Evolutionary conservation across 1,284 basidiomycete genomes (phyloP).

Genomic region (Filobasidium uniguttulatum): DNA sequence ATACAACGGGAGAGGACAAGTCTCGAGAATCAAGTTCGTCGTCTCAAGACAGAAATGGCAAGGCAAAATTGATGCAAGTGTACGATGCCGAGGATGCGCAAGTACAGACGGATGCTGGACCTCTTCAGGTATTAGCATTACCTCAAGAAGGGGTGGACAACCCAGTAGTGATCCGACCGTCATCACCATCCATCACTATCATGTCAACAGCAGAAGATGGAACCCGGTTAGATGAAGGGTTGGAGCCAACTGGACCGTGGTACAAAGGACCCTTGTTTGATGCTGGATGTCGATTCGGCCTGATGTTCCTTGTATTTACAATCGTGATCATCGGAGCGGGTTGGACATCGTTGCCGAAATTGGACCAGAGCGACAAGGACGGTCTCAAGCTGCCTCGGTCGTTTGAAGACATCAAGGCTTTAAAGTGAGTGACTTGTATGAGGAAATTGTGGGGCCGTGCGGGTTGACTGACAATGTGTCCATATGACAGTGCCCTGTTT

Average conservation of each 20-base stretch:
- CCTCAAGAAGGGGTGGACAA: not conserved
- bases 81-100: not conserved
- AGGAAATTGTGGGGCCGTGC: not conserved
- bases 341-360: slow-evolving; percentile 61
- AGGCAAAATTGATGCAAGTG: too few relatives aligned
- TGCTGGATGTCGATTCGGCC: slow-evolving; percentile 67
- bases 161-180: not conserved
- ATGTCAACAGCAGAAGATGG: not conserved
- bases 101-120: not conserved
- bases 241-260: slow-evolving; percentile 17
- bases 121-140: not conserved
- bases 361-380: slow-evolving; percentile 64
- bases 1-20: too few relatives aligned
- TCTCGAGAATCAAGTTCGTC: too few relatives aligned
- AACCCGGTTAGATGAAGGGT: not conserved
- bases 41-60: too few relatives aligned
- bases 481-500: slow-evolving; percentile 43
- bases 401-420: slow-evolving; percentile 63
- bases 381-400: slow-evolving; percentile 65
- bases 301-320: slow-evolving; percentile 58
- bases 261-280: slow-evolving; percentile 49
- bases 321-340: slow-evolving; percentile 56
- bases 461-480: slow-evolving; percentile 2
- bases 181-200: not conserved
- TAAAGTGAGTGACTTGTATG: slow-evolving; percentile 56